Conservation (phyloP, 495 filamentous ascomycete genomes). For the Hyaloscypha hepaticicola region DNA sequence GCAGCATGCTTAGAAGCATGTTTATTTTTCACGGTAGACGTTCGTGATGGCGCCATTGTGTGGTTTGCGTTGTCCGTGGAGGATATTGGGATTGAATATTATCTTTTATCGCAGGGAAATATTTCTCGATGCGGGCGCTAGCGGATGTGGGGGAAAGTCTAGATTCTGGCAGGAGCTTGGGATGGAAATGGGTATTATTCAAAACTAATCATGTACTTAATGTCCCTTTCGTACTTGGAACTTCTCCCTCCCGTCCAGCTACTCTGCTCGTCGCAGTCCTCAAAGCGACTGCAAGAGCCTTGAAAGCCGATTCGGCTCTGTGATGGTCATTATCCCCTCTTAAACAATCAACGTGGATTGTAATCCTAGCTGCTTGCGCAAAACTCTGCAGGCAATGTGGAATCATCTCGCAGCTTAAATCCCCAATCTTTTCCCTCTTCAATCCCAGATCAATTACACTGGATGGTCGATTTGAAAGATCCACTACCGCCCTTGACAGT, state of each 20-base stretch:
- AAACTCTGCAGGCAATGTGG: constrained; percentile 94
- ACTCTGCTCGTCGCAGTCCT: constrained; percentile 70
- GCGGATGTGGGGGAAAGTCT: constrained; percentile 8
- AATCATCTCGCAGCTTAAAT: constrained; percentile 93
- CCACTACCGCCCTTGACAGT: constrained; percentile 88
- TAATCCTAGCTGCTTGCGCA: constrained; percentile 85
- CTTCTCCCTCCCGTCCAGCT: constrained; percentile 79
- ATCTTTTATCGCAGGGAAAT: constrained; percentile 7
- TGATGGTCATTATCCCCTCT: constrained; percentile 95
- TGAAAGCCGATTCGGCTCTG: constrained; percentile 94
- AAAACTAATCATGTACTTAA: constrained; percentile 45
- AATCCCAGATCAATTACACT: constrained; percentile 78
- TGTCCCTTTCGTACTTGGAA: constrained; percentile 93
- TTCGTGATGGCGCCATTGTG: constrained; percentile 50
- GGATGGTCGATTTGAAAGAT: constrained; percentile 88
- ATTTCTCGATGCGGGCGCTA: constrained; percentile 23
- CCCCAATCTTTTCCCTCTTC: constrained; percentile 87
- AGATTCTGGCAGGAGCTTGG: background rate
- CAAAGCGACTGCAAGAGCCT: constrained; percentile 87
- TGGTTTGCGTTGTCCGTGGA: background rate
- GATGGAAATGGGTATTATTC: background rate
- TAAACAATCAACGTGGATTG: constrained; percentile 87
- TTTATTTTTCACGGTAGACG: constrained; percentile 54
- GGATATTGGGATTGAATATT: background rate
- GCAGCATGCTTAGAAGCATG: constrained; percentile 57